phyloP scores from a whole-genome alignment of 164 flowering plant genomes.

The Nymphaea thermarum region DNA sequence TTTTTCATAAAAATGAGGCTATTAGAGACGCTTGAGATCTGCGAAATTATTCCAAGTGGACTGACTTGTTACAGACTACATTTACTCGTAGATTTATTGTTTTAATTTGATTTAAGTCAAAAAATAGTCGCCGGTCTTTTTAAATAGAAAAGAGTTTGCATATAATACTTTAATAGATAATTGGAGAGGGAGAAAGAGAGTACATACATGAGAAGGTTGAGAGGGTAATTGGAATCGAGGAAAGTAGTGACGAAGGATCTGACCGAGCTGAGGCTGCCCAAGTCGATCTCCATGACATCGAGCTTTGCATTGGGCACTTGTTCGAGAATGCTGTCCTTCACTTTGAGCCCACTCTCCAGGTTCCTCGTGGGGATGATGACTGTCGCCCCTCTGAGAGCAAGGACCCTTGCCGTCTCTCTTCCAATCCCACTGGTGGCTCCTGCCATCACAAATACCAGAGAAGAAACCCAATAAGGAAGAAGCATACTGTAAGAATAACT shows the following conservation, averaged over 20 bases:
- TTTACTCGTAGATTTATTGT: no score
- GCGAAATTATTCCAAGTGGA: no score
- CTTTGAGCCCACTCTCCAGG: background rate
- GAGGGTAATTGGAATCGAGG: background rate
- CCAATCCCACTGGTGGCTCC: conserved; percentile 3
- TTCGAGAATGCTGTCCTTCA: conserved; percentile 1
- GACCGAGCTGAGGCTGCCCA: background rate
- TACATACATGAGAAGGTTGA: conserved; percentile 3
- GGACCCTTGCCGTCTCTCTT: conserved; percentile 3
- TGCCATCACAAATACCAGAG: background rate
- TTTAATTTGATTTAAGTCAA: no score
- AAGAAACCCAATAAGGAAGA: background rate
- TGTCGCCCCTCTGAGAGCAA: conserved; percentile 1
- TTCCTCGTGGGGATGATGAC: background rate
- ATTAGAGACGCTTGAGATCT: no score
- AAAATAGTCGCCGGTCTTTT: no score
- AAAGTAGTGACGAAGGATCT: background rate
- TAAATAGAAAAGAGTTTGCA: no score
- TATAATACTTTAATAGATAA: no score
- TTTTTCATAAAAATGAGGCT: no score
- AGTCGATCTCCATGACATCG: conserved; percentile 2
- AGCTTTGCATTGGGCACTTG: conserved; percentile 3
- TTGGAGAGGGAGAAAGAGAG: background rate
- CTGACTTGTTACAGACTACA: no score
- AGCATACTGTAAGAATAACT: no score